Evolutionary conservation across 192 early-diverging fungal genomes (phyloP).

Genomic region (Coemansia interrupta): DNA sequence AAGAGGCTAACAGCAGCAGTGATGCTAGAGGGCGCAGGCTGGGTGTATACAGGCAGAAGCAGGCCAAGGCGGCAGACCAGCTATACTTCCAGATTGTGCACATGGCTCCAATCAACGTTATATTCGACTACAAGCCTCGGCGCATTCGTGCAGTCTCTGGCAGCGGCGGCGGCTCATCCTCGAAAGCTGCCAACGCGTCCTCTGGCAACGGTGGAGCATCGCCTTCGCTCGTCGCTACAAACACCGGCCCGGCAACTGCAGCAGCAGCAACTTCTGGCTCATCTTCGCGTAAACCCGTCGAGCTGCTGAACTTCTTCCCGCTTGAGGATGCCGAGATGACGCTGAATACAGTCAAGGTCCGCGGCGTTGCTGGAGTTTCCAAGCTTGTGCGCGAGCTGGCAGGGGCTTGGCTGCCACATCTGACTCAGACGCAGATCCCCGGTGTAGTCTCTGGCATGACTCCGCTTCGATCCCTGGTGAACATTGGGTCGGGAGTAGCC

Average conservation of each 20-base stretch:
- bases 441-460: constrained; percentile 85
- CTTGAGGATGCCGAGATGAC: constrained; percentile 90
- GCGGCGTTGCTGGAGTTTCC: constrained; percentile 71
- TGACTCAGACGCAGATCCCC: constrained; percentile 86
- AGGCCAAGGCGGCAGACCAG: constrained; percentile 11
- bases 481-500: constrained; percentile 83
- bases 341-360: constrained; percentile 67
- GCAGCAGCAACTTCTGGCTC: not conserved
- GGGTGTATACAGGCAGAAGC: constrained; percentile 10
- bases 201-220: not conserved
- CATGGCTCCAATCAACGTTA: constrained; percentile 72
- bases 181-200: not conserved
- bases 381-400: constrained; percentile 66
- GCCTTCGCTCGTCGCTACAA: not conserved
- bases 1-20: not conserved
- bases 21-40: not conserved
- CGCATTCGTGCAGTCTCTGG: constrained; percentile 64
- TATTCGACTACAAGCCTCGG: constrained; percentile 97
- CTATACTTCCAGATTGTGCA: constrained; percentile 61
- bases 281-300: constrained; percentile 24
- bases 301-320: constrained; percentile 87
- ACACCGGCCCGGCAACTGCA: not conserved
- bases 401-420: constrained; percentile 85
- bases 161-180: not conserved
- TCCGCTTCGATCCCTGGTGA: constrained; percentile 84